These are phyloP conservation scores for Ustilago sp. DNA, from an alignment of 1,284 basidiomycete species.

Conservation along the genomic window DNA sequence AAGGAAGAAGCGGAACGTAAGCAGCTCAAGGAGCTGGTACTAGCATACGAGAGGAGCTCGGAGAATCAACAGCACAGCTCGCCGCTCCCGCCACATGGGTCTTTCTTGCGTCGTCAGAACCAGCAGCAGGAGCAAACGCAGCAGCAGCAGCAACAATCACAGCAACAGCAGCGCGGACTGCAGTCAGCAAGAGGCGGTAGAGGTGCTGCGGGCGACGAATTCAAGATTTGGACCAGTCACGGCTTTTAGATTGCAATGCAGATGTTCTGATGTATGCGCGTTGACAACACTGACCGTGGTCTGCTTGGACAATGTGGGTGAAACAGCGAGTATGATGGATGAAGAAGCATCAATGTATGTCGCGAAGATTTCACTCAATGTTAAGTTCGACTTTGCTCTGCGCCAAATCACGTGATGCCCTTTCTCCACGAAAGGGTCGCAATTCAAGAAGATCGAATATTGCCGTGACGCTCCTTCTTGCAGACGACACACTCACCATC, in stretches of 20 bases:
- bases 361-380: background rate
- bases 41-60: slow-evolving; percentile 70
- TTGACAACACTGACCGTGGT: too few species aligned
- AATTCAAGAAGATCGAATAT: slow-evolving; percentile 18
- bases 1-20: slow-evolving; percentile 62
- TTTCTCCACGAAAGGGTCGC: slow-evolving; percentile 29
- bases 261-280: background rate
- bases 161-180: background rate
- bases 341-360: background rate
- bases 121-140: slow-evolving; percentile 26
- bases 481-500: slow-evolving; percentile 8
- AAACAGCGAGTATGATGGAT: background rate
- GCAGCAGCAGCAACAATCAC: slow-evolving; percentile 14
- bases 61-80: slow-evolving; percentile 24
- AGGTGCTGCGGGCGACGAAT: slow-evolving; percentile 19
- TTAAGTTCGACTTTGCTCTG: background rate
- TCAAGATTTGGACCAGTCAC: slow-evolving; percentile 43
- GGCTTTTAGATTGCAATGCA: slow-evolving; percentile 25
- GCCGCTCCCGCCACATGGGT: slow-evolving; percentile 1
- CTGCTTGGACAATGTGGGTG: too few species aligned
- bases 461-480: slow-evolving; percentile 9
- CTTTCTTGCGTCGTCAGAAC: slow-evolving; percentile 16
- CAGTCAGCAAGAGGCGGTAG: slow-evolving; percentile 7
- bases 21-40: slow-evolving; percentile 65
- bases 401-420: slow-evolving; percentile 20